Base-by-base conservation (phyloP, 1,284 basidiomycete species). In the Marasmius oreades region DNA sequence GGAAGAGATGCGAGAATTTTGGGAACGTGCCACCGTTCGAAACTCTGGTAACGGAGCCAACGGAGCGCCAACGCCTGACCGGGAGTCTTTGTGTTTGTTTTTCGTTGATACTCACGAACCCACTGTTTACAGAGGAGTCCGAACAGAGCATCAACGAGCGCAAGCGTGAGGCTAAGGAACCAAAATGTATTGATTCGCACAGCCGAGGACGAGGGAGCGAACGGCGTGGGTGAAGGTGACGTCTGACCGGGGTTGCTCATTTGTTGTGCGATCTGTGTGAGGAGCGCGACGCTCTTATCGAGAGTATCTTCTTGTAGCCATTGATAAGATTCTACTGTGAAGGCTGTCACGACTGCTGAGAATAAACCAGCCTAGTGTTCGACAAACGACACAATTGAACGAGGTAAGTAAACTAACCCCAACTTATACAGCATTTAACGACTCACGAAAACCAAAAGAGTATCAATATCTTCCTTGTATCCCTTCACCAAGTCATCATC, bases 41-140 rank as follows among this genome's bases (percentile, higher is more conserved):
- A 47, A 26, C 48, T 55, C 8, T 46, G 45, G 5, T 37, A 14
- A 18, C 46, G 46, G 10, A 51, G 34, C 7, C 26, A 37, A n/a
- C 24, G 45, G 12, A 43, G 26, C 2, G 46, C 39, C 11, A 34
- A 23, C 10, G 54, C 54, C 22, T 57, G 26, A 14, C 14, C 52
- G 6, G 44, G 51, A 6, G 45, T 42, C 11, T 23, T 14, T 1
- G 51, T 57, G 14, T 31, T 20, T 11, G 46, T 44, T 7, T 57
- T 39, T 14, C 56, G 51, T 18, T 37, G 39, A 48, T 54, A 39
- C 26, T 52, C 59, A n/a, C 58, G 50, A 7, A 59, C n/a, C 58
- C 58, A 59, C 46, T 59, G 58, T 43, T 59, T 59, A 51, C 54
- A 55, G 6, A 59, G 51, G 2, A 59, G 51, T 5, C 55, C 51